These are phyloP conservation scores for Penicillium sp. DNA, from an alignment of 2,329 filamentous ascomycete genomes.

Conservation along the genomic window DNA sequence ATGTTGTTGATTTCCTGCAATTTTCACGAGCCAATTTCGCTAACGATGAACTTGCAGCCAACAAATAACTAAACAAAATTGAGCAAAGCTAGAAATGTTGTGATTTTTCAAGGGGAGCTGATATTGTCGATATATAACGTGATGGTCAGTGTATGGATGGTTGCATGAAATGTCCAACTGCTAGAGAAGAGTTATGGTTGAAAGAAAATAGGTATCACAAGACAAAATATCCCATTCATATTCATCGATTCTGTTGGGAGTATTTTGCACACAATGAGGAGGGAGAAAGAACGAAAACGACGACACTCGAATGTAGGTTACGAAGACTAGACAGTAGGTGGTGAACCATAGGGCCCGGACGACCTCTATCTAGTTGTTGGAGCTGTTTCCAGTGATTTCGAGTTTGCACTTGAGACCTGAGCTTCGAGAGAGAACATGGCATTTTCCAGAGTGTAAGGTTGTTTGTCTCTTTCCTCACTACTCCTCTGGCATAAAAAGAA, in stretches of 20 bases:
- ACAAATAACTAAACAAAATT: constrained; percentile 39
- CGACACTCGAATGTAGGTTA: neutral
- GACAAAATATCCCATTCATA: neutral
- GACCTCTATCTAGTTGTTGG: neutral
- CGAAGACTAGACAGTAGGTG: neutral
- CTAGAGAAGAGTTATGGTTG: neutral
- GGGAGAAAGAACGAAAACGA: too few species aligned
- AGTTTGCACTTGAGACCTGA: neutral
- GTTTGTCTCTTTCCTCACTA: neutral
- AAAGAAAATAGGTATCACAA: neutral
- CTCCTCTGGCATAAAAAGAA: neutral
- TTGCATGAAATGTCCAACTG: constrained; percentile 19
- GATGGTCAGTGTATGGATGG: constrained; percentile 25
- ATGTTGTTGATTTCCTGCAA: constrained; percentile 41
- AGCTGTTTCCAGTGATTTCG: neutral
- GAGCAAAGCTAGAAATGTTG: neutral
- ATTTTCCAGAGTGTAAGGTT: neutral
- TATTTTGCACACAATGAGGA: neutral
- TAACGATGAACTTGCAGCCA: constrained; percentile 38
- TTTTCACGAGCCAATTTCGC: constrained; percentile 32
- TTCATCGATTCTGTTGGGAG: neutral
- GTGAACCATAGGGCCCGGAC: neutral
- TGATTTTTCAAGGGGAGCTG: neutral
- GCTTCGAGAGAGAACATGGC: neutral
- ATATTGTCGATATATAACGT: constrained; percentile 14